phyloP scores from a whole-genome alignment of 768 basidiomycete genomes.

The Collybia sordida region DNA sequence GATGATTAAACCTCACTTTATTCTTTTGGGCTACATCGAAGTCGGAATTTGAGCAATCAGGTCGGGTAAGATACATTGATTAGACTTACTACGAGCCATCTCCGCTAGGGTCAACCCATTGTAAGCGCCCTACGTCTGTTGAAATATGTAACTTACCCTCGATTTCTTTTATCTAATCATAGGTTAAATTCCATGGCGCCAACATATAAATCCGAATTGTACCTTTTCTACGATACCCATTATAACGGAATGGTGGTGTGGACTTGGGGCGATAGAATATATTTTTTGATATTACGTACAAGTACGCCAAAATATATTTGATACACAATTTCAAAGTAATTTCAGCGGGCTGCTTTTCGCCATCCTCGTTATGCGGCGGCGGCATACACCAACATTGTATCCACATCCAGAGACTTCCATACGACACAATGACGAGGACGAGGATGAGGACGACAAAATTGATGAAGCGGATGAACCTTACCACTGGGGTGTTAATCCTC shows the following conservation, averaged over 20 bases:
- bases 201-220: neutral
- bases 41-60: constrained; percentile 3
- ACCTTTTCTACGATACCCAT: constrained; percentile 98
- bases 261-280: constrained; percentile 9
- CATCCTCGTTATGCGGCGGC: constrained; percentile 34
- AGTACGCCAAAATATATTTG: neutral
- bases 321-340: constrained; percentile 2
- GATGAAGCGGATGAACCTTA: constrained; percentile 39
- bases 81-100: constrained; percentile 88
- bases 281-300: constrained; percentile 1
- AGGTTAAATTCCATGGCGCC: constrained; percentile 1
- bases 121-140: neutral
- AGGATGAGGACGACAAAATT: constrained; percentile 49
- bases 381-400: constrained; percentile 70
- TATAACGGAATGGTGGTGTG: constrained; percentile 18
- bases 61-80: neutral
- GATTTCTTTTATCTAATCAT: constrained; percentile 84
- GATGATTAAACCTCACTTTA: constrained; percentile 53
- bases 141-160: constrained; percentile 62
- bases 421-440: constrained; percentile 42
- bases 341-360: constrained; percentile 10
- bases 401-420: constrained; percentile 50
- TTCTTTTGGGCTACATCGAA: constrained; percentile 82
- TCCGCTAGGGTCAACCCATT: constrained; percentile 58
- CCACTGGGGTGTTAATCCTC: constrained; percentile 33